These are phyloP conservation scores for Warburgia ugandensis DNA, from an alignment of 164 flowering plant genomes.

Conservation along the genomic window DNA sequence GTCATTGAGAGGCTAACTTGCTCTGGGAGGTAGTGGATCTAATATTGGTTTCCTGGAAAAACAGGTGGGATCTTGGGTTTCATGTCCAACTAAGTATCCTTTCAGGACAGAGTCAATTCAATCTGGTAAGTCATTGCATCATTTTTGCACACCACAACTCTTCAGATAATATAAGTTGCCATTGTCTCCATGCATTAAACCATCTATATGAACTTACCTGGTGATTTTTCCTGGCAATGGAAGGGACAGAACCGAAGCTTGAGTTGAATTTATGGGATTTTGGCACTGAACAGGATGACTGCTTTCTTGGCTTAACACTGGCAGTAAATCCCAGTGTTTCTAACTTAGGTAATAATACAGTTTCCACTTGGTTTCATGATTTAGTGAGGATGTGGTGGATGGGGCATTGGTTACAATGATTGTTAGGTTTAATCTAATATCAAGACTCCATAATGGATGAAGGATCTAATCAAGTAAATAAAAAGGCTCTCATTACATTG, in stretches of 20 bases:
- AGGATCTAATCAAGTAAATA: not conserved
- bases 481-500: not conserved
- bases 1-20: not conserved
- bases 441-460: not conserved
- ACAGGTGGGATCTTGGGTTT: slow-evolving; percentile 46
- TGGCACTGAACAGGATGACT: slow-evolving; percentile 58
- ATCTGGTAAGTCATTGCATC: slow-evolving; percentile 30
- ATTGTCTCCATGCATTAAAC: not conserved
- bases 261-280: slow-evolving; percentile 81
- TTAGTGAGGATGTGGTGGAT: not conserved
- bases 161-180: not conserved
- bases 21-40: too few relatives aligned
- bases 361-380: not conserved
- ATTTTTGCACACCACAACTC: not conserved
- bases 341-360: slow-evolving; percentile 35
- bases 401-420: not conserved
- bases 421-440: not conserved
- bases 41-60: slow-evolving; percentile 8
- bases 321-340: slow-evolving; percentile 73
- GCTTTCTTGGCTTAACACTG: slow-evolving; percentile 80
- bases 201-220: not conserved
- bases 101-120: slow-evolving; percentile 32
- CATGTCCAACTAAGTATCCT: slow-evolving; percentile 45
- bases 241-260: slow-evolving; percentile 66
- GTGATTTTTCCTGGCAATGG: slow-evolving; percentile 1